Evolutionary conservation across 805 yeast genomes (phyloP), one percentile per base, ranked within the genome.

Genomic region (Myxozyma lipomycoides): DNA sequence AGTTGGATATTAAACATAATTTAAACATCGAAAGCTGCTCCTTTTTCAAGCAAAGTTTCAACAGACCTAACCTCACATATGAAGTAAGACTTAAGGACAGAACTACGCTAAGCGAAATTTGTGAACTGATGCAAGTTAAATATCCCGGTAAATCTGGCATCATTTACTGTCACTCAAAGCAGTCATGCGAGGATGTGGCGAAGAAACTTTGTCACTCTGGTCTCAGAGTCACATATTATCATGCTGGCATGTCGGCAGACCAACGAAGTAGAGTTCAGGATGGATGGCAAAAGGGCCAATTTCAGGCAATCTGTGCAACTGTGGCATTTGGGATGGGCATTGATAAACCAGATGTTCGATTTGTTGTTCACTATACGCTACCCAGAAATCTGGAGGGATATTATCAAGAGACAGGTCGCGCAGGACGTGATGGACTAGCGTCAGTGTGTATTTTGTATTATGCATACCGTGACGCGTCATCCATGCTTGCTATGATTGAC

Each of bases 261-360:
- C 88, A 83, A 26, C 74, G 98, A 52, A 69, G 78, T 19, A 57
- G 66, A 2, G 80, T 88, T n/a, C 98, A 93, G 67, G 71, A 71
- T 21, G 72, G 70, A 28, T 93, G 98, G 98, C 98, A 93, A 66
- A 64, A 70, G 1, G 83, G 84, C 48, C 65, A 68, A 19, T 70
- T 83, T 21, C 84, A 83, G 63, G 84, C 90, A 1, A 89, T 93
- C 12, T 91, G 97, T 71, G 98, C 98, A 0, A 93, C 98, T 0
- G 85, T 93, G 62, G 98, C 98, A 0, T 93, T 93, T 74, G 98
- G 98, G 24, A 93, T 93, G 98, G 98, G 98, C 43, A 91, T 93
- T 49, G 98, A 93, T 69, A 93, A 93, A 66, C 86, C 96, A 0
- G 95, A 93, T 68, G 98, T 93, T 10, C 73, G 98, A 42, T 90